Evolutionary conservation across 768 basidiomycete species (phyloP).

Genomic region (Sarcodon aspratus): DNA sequence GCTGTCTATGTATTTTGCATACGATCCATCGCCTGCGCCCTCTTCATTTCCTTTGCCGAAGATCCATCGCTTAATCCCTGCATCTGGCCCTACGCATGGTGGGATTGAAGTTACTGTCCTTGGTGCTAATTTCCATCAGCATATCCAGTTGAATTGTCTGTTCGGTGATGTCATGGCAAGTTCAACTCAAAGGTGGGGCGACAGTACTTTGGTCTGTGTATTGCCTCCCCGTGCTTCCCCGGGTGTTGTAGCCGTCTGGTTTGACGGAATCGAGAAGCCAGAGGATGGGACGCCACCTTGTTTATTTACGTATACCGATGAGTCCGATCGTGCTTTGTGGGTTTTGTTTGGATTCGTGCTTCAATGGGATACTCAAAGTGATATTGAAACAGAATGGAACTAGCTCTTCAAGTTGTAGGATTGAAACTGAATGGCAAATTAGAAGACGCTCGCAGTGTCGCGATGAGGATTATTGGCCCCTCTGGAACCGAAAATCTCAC

Average conservation of each 20-base stretch:
- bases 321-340: constrained; percentile 80
- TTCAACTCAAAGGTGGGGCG: constrained; percentile 84
- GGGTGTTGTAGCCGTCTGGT: constrained; percentile 85
- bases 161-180: constrained; percentile 80
- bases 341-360: constrained; percentile 18
- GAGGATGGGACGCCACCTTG: constrained; percentile 43
- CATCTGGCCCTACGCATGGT: constrained; percentile 77
- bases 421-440: constrained; percentile 95
- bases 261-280: constrained; percentile 61
- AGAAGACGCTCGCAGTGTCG: constrained; percentile 87
- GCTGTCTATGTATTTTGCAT: constrained; percentile 41
- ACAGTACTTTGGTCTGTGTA: constrained; percentile 86
- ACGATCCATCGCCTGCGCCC: constrained; percentile 33
- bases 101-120: constrained; percentile 93
- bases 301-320: constrained; percentile 85
- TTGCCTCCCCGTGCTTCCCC: constrained; percentile 73
- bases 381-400: constrained; percentile 62
- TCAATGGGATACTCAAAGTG: constrained; percentile 3
- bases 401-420: constrained; percentile 90
- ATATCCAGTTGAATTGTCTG: constrained; percentile 59
- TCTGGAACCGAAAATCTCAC: constrained; percentile 36
- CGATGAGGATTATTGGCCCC: constrained; percentile 82
- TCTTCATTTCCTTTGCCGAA: constrained; percentile 48
- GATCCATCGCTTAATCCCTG: constrained; percentile 80
- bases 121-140: constrained; percentile 80